phyloP scores from a whole-genome alignment of 2,329 filamentous ascomycete genomes.

The Claviceps cyperi region DNA sequence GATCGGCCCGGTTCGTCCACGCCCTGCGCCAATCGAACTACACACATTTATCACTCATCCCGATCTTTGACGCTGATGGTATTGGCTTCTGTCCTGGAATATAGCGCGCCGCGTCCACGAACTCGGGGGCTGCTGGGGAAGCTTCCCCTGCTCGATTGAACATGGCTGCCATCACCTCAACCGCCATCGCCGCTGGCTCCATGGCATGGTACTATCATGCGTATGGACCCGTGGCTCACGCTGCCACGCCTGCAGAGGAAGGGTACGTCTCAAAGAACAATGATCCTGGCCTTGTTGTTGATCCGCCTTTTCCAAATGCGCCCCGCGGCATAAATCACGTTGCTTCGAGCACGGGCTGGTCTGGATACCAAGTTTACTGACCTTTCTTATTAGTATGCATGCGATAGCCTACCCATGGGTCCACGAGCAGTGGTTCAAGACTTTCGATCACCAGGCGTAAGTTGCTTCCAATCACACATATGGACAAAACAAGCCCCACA shows the following conservation, averaged over 20 bases:
- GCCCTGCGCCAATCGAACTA: conserved; percentile 16
- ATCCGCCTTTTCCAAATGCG: neutral
- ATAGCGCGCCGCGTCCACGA: conserved; percentile 56
- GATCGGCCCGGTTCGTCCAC: conserved; percentile 10
- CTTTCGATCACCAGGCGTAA: conserved; percentile 94
- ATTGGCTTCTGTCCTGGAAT: conserved; percentile 4
- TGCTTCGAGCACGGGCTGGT: conserved; percentile 6
- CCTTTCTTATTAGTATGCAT: conserved; percentile 54
- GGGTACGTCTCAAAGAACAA: conserved; percentile 53
- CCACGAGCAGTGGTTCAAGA: conserved; percentile 82
- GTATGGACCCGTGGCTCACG: conserved; percentile 76
- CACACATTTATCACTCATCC: conserved; percentile 7
- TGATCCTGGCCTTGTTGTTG: neutral
- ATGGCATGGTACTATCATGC: conserved; percentile 96
- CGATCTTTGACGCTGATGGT: conserved; percentile 24
- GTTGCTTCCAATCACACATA: conserved; percentile 16
- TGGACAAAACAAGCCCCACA: neutral
- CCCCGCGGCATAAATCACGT: conserved; percentile 20
- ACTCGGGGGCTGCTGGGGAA: conserved; percentile 56
- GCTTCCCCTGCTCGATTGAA: conserved; percentile 67
- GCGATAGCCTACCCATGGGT: conserved; percentile 90
- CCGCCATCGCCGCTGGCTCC: conserved; percentile 72
- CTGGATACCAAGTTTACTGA: conserved; percentile 15
- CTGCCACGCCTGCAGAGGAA: conserved; percentile 90
- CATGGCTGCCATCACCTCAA: conserved; percentile 74